Conservation (phyloP, 2,329 filamentous ascomycete species). For the Zopfia rhizophila region DNA sequence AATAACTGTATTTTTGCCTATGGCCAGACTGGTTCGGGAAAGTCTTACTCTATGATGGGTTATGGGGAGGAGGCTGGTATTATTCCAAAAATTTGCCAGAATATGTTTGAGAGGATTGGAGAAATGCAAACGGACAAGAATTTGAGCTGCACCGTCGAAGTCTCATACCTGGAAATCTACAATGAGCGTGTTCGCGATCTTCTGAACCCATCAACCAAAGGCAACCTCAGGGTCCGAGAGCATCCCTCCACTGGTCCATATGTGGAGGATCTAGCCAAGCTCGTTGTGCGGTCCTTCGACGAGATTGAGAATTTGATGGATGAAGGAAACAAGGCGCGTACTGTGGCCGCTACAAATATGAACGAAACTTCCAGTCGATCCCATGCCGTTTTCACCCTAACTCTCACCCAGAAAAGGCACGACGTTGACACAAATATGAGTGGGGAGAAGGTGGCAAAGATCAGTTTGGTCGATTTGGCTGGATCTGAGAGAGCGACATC, state of each 20-base stretch:
- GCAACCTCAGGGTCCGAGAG: slow-evolving; percentile 95
- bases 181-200: slow-evolving; percentile 97
- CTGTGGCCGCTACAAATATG: slow-evolving; percentile 99
- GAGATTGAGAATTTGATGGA: slow-evolving; percentile 99
- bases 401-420: slow-evolving; percentile 90
- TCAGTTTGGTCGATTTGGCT: slow-evolving; percentile 96
- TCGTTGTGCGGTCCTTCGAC: slow-evolving; percentile 90
- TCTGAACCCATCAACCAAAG: slow-evolving; percentile 93
- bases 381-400: slow-evolving; percentile 97
- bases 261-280: slow-evolving; percentile 95
- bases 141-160: slow-evolving; percentile 90
- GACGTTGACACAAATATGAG: slow-evolving; percentile 96
- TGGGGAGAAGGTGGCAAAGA: slow-evolving; percentile 97
- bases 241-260: slow-evolving; percentile 98
- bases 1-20: slow-evolving; percentile 99
- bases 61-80: slow-evolving; percentile 96
- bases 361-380: slow-evolving; percentile 99
- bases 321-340: slow-evolving; percentile 98
- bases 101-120: slow-evolving; percentile 92
- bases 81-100: slow-evolving; percentile 95
- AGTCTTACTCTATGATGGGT: slow-evolving; percentile 99
- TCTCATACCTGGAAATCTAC: slow-evolving; percentile 99
- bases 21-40: slow-evolving; percentile 97
- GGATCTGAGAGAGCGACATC: slow-evolving; percentile 98
- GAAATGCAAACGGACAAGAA: slow-evolving; percentile 77